Conservation (phyloP, 2,329 filamentous ascomycete genomes). For the Xylariales sp. region DNA sequence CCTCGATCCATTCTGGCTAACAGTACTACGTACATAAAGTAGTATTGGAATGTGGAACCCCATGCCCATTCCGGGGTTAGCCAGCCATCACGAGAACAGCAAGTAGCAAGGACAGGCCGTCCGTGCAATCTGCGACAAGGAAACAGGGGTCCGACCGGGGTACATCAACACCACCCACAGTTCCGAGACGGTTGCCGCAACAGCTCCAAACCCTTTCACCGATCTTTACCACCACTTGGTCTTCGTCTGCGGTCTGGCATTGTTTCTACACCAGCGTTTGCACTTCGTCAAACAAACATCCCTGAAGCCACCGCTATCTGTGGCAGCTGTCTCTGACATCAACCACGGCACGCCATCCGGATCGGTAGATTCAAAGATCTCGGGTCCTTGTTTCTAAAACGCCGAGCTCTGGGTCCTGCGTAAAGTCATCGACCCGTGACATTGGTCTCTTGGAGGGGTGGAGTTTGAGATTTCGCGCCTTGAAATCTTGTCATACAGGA, state of each 20-base stretch:
- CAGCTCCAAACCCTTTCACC: slow-evolving; percentile 9
- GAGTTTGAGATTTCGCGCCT: slow-evolving; percentile 1
- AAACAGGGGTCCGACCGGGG: slow-evolving; percentile 3
- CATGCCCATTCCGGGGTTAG: too few species aligned
- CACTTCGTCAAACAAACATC: slow-evolving; percentile 1
- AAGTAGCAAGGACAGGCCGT: slow-evolving; percentile 1
- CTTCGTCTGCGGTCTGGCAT: background rate
- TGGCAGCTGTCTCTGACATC: slow-evolving; percentile 1
- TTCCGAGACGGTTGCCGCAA: slow-evolving; percentile 14
- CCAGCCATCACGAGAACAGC: slow-evolving; percentile 1
- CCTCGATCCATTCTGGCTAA: too few species aligned
- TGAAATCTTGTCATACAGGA: background rate
- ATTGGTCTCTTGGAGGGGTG: background rate
- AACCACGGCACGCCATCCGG: background rate
- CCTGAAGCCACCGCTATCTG: slow-evolving; percentile 1
- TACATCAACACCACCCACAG: slow-evolving; percentile 6
- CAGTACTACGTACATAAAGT: too few species aligned
- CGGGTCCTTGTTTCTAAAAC: slow-evolving; percentile 7
- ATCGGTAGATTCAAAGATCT: background rate
- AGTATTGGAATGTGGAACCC: too few species aligned
- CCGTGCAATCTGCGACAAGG: slow-evolving; percentile 8
- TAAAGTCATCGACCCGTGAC: slow-evolving; percentile 6
- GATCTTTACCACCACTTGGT: slow-evolving; percentile 6
- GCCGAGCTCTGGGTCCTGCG: background rate
- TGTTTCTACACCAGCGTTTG: slow-evolving; percentile 4